Evolutionary conservation across 805 yeast species (phyloP), one percentile per base, ranked within the genome.

Genomic region (Candida mattraensis): DNA sequence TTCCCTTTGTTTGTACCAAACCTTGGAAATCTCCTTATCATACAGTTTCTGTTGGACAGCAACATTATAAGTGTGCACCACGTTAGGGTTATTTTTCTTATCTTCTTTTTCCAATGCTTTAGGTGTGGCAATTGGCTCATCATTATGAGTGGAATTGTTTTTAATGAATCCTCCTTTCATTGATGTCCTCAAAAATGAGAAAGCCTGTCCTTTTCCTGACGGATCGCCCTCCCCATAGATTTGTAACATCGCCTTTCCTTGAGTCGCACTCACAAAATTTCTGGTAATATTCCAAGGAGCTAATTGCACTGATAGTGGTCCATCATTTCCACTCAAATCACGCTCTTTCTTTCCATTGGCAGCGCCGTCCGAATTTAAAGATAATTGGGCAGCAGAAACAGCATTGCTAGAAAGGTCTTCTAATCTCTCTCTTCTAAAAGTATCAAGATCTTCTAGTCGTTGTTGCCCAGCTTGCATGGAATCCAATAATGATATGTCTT

Each of bases 181-280:
- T 0, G 97, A 87, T 0, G 96, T 85, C 47, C 89, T 75, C 50
- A 89, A 69, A 47, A 91, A 84, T 7, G 96, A 87, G 47, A 85
- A 85, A 0, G 91, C 95, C 46, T 87, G 84, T 2, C 95, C 93
- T 45, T 85, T 78, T 16, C 95, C 95, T 0, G 95, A 80, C 2
- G 96, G 95, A 58, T 93, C 98, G 31, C 98, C 98, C 35, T 82
- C 89, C 10, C 96, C 96, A 55, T 87, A 87, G 17, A 93, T 75
- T 54, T 88, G 96, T 27, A 93, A 70, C 97, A 93, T 93, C 0
- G 97, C 94, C 53, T 94, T 89, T 37, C 96, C 95, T 56, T 89
- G 98, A 16, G 95, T 88, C 2, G 98, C 93, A 58, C 80, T 86
- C 36, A 89, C 78, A 54, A 93, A 93, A 60, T 93, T 93, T 42